A percentile compares a stretch with the other conserved stretches of the same genome.
phyloP scores from a whole-genome alignment of 352 stramenopile species.

The Phytophthora capsici region DNA sequence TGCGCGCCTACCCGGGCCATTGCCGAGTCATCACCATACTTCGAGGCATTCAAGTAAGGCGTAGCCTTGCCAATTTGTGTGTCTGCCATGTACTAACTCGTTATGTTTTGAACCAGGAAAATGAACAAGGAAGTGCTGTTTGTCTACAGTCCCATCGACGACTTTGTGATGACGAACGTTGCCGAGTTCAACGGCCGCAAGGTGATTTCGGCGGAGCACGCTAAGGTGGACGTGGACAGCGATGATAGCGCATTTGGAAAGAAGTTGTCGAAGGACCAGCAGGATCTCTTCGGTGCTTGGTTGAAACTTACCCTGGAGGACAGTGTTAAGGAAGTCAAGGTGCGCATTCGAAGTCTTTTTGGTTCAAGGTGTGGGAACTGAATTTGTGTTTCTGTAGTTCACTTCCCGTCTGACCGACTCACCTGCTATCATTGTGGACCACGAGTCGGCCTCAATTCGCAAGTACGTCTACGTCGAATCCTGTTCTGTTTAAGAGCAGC shows the following conservation, averaged over 20 bases:
- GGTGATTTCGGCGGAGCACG: slow-evolving; percentile 96
- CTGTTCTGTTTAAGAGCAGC: not conserved
- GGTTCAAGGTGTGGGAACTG: not conserved
- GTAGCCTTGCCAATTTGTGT: too few relatives aligned
- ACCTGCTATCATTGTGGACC: slow-evolving; percentile 99
- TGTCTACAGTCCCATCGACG: slow-evolving; percentile 98
- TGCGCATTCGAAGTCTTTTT: slow-evolving; percentile 15
- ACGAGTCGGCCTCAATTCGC: slow-evolving; percentile 97
- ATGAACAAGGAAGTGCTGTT: slow-evolving; percentile 97
- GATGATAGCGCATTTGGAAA: slow-evolving; percentile 48
- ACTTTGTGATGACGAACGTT: slow-evolving; percentile 99
- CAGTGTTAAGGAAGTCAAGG: slow-evolving; percentile 89
- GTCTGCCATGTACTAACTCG: slow-evolving; percentile 3
- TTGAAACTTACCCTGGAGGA: slow-evolving; percentile 93
- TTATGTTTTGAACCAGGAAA: slow-evolving; percentile 52
- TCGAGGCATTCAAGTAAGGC: slow-evolving; percentile 98
- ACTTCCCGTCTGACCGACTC: slow-evolving; percentile 94
- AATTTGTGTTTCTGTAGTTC: slow-evolving; percentile 46
- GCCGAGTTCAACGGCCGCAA: slow-evolving; percentile 96
- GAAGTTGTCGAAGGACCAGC: slow-evolving; percentile 89
- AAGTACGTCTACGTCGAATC: slow-evolving; percentile 57
- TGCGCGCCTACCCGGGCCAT: slow-evolving; percentile 95
- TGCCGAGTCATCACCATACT: slow-evolving; percentile 97
- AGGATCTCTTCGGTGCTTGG: slow-evolving; percentile 92
- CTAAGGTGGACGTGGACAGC: slow-evolving; percentile 93